Conservation (phyloP, 768 basidiomycete genomes). For the Wakefieldia striispora region DNA sequence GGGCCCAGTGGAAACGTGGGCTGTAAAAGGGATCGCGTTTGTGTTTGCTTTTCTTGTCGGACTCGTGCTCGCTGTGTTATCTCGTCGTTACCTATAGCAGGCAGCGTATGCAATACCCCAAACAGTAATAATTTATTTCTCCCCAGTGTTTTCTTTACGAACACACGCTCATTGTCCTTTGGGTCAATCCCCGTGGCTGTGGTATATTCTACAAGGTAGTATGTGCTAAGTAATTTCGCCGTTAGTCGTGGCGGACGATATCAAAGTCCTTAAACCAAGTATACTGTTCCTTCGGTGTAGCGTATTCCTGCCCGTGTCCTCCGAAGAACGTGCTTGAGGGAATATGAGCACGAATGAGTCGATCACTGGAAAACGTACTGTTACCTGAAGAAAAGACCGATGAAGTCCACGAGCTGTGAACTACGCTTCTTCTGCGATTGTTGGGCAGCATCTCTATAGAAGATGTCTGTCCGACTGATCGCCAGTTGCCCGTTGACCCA, state of each 20-base stretch:
- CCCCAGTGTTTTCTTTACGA: too few species aligned
- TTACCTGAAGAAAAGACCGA: slow-evolving; percentile 76
- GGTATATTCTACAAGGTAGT: too few species aligned
- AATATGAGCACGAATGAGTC: not conserved
- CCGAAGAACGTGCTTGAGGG: slow-evolving; percentile 69
- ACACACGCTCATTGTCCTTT: too few species aligned
- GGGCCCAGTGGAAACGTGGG: slow-evolving; percentile 40
- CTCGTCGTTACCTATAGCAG: slow-evolving; percentile 10
- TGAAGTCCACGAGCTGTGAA: slow-evolving; percentile 37
- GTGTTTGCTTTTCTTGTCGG: slow-evolving; percentile 23
- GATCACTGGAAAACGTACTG: not conserved
- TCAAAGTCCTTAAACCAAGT: slow-evolving; percentile 73
- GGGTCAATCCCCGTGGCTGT: too few species aligned
- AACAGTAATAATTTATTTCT: too few species aligned
- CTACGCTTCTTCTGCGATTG: not conserved
- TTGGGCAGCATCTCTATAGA: slow-evolving; percentile 51
- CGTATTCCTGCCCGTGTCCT: slow-evolving; percentile 63
- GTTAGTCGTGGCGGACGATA: slow-evolving; percentile 35
- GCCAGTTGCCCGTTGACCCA: slow-evolving; percentile 58
- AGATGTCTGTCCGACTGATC: slow-evolving; percentile 55
- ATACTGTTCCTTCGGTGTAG: slow-evolving; percentile 72
- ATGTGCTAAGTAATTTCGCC: not conserved
- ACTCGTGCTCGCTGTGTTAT: slow-evolving; percentile 20
- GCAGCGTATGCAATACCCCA: too few species aligned
- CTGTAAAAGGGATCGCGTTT: slow-evolving; percentile 17